phyloP scores from a whole-genome alignment of 2,329 filamentous ascomycete genomes.

The Fusarium hostae region DNA sequence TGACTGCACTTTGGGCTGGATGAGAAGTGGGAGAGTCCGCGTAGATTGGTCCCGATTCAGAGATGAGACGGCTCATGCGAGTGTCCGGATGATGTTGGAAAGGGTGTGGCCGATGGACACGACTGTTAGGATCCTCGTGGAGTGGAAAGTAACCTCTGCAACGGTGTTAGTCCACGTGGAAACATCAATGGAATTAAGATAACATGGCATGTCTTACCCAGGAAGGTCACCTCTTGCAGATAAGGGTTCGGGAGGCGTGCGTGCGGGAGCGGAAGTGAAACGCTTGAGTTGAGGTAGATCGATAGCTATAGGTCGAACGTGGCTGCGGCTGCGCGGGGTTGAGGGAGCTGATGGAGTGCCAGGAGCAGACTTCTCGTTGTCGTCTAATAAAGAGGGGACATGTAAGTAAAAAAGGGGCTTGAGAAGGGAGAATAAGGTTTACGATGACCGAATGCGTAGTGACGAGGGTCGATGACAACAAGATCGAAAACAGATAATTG shows the following conservation, averaged over 20 bases:
- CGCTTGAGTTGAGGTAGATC: slow-evolving; percentile 58
- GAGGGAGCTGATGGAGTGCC: slow-evolving; percentile 36
- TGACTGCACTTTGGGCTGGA: slow-evolving; percentile 36
- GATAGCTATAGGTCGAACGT: slow-evolving; percentile 65
- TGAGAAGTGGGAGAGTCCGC: slow-evolving; percentile 44
- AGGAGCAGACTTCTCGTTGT: slow-evolving; percentile 27
- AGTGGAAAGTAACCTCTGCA: slow-evolving; percentile 69
- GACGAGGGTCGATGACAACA: slow-evolving; percentile 24
- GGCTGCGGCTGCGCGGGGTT: slow-evolving; percentile 36
- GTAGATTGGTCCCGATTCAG: slow-evolving; percentile 46
- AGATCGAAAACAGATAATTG: slow-evolving; percentile 32
- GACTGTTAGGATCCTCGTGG: slow-evolving; percentile 64
- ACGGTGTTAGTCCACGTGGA: slow-evolving; percentile 7
- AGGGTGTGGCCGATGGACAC: slow-evolving; percentile 62
- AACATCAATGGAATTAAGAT: background rate
- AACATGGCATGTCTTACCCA: slow-evolving; percentile 58
- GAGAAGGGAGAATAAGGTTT: background rate
- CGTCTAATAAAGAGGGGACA: slow-evolving; percentile 25
- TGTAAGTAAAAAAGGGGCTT: slow-evolving; percentile 19
- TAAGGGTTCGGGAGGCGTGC: slow-evolving; percentile 61
- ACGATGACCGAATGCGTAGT: background rate
- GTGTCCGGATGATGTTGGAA: slow-evolving; percentile 56
- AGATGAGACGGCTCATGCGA: slow-evolving; percentile 52
- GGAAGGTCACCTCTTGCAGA: slow-evolving; percentile 68
- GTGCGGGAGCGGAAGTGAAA: slow-evolving; percentile 53